Evolutionary conservation across 2,329 filamentous ascomycete species (phyloP).

Genomic region (Arthrinium phaeospermum): DNA sequence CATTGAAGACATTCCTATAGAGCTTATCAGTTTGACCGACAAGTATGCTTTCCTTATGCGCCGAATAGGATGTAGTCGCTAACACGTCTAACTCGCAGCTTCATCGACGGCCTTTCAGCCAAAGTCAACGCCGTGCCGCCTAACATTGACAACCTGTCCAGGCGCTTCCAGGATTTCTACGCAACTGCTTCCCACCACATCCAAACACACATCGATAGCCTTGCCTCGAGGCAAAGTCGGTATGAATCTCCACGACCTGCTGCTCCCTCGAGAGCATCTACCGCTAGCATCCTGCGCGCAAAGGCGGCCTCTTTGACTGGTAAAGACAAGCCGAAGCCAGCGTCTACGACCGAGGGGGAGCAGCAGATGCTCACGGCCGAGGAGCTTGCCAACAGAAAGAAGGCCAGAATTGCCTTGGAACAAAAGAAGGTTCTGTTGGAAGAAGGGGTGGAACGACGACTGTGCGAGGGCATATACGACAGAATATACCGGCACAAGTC

Average conservation of each 20-base stretch:
- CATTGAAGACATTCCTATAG: conserved; percentile 90
- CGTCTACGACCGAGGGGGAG: conserved; percentile 50
- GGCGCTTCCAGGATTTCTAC: conserved; percentile 97
- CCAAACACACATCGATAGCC: conserved; percentile 80
- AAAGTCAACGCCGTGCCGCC: conserved; percentile 87
- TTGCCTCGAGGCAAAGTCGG: conserved; percentile 77
- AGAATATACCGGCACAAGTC: conserved; percentile 90
- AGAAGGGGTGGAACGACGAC: conserved; percentile 86
- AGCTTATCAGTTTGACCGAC: conserved; percentile 88
- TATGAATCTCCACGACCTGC: conserved; percentile 64
- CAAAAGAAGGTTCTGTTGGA: conserved; percentile 79
- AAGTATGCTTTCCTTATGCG: conserved; percentile 58
- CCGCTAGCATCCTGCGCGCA: conserved; percentile 60
- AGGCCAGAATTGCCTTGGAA: conserved; percentile 78
- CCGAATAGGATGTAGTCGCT: conserved; percentile 25
- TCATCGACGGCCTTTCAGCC: conserved; percentile 86
- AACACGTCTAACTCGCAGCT: conserved; percentile 58
- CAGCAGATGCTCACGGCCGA: conserved; percentile 92
- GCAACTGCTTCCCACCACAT: conserved; percentile 80
- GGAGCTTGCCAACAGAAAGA: conserved; percentile 82
- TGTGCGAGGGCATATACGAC: conserved; percentile 85
- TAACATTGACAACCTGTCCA: conserved; percentile 79
- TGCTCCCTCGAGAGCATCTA: conserved; percentile 60
- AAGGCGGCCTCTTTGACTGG: conserved; percentile 60
- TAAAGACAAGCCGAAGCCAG: conserved; percentile 55